Percentiles rank a stretch among this genome's conserved stretches.
phyloP scores from a whole-genome alignment of 2,329 filamentous ascomycete species.

The Colletotrichum lupini region DNA sequence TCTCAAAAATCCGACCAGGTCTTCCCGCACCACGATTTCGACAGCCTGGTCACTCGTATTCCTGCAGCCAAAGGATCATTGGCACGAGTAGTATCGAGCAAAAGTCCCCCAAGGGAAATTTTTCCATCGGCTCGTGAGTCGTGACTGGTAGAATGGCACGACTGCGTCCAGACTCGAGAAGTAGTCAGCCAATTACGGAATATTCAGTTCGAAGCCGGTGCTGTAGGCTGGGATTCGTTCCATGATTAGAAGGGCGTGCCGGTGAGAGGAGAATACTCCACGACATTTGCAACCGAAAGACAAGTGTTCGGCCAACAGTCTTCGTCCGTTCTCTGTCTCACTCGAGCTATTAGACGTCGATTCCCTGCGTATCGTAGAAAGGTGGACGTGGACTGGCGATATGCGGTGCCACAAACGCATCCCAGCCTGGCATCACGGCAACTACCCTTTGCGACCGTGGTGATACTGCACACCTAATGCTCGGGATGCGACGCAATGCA shows the following conservation, averaged over 20 bases:
- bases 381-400: constrained; percentile 69
- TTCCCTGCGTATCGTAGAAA: constrained; percentile 67
- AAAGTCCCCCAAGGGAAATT: constrained; percentile 60
- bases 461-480: constrained; percentile 66
- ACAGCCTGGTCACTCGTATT: constrained; percentile 69
- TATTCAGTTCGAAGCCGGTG: not conserved
- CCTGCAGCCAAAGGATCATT: constrained; percentile 71
- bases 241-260: constrained; percentile 43
- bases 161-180: too few species aligned
- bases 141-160: too few species aligned
- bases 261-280: constrained; percentile 67
- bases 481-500: constrained; percentile 70
- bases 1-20: constrained; percentile 58
- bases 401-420: constrained; percentile 69
- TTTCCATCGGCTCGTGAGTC: constrained; percentile 48
- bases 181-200: too few species aligned
- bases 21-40: constrained; percentile 68
- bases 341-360: constrained; percentile 72
- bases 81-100: constrained; percentile 70
- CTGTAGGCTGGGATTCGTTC: not conserved
- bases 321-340: constrained; percentile 64
- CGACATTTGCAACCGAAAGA: constrained; percentile 71
- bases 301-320: constrained; percentile 64
- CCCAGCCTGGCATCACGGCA: constrained; percentile 64
- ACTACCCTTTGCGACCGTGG: constrained; percentile 61